phyloP scores from a whole-genome alignment of 345 rosid species.

The Dimocarpus longan region DNA sequence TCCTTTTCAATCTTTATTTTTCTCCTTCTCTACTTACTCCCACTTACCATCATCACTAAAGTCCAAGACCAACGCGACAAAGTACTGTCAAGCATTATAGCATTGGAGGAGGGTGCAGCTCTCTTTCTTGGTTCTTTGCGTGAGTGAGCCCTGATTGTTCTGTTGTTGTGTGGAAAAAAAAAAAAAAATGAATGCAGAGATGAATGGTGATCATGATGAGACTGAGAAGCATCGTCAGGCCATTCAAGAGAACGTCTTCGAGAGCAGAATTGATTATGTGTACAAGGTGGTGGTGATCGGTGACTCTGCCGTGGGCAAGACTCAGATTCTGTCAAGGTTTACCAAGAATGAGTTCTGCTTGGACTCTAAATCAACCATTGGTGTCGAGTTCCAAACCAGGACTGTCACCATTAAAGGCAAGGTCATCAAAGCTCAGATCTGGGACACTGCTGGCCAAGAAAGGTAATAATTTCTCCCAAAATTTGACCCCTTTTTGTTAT shows the following conservation, averaged over 20 bases:
- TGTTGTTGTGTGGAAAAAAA: too few relatives aligned
- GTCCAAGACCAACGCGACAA: constrained; percentile 5
- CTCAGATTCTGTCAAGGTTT: constrained; percentile 74
- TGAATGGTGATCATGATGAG: constrained; percentile 49
- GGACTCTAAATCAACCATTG: constrained; percentile 84
- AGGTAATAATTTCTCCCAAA: constrained; percentile 41
- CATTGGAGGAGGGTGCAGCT: too few relatives aligned
- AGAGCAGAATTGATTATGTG: constrained; percentile 64
- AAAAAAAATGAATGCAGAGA: constrained; percentile 57
- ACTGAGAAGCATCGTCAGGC: constrained; percentile 17
- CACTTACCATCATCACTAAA: constrained; percentile 14
- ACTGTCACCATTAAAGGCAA: constrained; percentile 60
- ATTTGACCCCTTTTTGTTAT: background rate
- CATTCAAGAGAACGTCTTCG: constrained; percentile 30
- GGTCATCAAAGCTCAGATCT: constrained; percentile 90
- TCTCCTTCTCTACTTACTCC: constrained; percentile 11
- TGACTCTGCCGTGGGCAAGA: constrained; percentile 84
- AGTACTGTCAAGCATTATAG: background rate
- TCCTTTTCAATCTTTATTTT: background rate
- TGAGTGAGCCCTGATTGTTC: background rate
- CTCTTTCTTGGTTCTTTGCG: too few relatives aligned
- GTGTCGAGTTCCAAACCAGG: constrained; percentile 84
- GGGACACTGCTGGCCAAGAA: constrained; percentile 98
- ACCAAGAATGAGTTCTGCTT: constrained; percentile 68
- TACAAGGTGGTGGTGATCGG: constrained; percentile 84